Percentiles rank a stretch among this genome's conserved stretches.
Conservation (phyloP, 176 grass and related monocot species). For the Lolium rigidum region DNA sequence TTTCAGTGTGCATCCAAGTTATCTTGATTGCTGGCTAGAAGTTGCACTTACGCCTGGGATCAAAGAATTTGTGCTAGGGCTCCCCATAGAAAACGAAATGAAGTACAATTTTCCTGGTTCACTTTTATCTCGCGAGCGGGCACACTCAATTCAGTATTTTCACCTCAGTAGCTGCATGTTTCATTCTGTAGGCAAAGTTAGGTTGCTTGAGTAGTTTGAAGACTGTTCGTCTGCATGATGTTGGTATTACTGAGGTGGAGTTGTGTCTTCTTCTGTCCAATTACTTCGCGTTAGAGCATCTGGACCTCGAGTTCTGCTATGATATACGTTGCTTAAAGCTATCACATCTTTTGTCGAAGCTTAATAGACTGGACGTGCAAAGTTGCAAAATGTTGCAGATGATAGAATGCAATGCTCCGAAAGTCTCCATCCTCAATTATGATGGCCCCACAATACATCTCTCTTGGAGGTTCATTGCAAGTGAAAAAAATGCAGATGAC, state of each 20-base stretch:
- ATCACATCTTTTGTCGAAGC: constrained; percentile 17
- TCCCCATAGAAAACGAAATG: not conserved
- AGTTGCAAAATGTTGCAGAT: constrained; percentile 7
- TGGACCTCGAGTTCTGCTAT: not conserved
- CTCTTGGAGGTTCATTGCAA: constrained; percentile 3
- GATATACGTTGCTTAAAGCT: constrained; percentile 20
- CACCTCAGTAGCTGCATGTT: constrained; percentile 8
- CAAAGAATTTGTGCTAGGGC: constrained; percentile 7
- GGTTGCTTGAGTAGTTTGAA: constrained; percentile 27
- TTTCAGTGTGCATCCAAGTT: constrained; percentile 2
- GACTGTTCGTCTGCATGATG: not conserved
- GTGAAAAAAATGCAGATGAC: constrained; percentile 6
- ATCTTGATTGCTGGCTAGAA: constrained; percentile 34
- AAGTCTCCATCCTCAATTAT: constrained; percentile 7
- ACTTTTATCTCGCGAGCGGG: constrained; percentile 13
- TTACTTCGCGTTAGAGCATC: not conserved
- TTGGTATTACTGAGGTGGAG: constrained; percentile 34
- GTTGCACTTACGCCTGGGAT: constrained; percentile 15
- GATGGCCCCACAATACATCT: constrained; percentile 2
- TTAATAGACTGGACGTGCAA: not conserved
- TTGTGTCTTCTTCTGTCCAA: constrained; percentile 29
- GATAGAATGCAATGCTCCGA: constrained; percentile 28
- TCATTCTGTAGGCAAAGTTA: not conserved
- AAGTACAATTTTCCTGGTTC: constrained; percentile 27
- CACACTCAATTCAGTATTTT: constrained; percentile 27